Base-by-base conservation (phyloP, 2,329 filamentous ascomycete species). In the Ophiostoma fasciatum region DNA sequence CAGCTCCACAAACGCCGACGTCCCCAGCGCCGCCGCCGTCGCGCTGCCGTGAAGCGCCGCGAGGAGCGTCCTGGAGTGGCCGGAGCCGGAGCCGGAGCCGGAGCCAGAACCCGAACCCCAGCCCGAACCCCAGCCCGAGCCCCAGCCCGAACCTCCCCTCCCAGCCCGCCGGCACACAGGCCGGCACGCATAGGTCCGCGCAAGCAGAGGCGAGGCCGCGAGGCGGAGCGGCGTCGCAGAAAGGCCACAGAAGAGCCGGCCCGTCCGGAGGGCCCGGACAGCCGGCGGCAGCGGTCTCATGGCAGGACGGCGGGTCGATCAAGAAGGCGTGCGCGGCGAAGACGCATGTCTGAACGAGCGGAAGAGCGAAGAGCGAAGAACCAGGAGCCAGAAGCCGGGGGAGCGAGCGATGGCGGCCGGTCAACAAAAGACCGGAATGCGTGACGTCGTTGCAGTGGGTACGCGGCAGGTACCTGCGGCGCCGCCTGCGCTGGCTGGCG, bases 1-100 rank as follows among this genome's bases (percentile, higher is more conserved):
- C 7, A 76, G 53, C 46, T 67, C 60, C 29, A 77, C 60, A 50
- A 78, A 78, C 2, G 64, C 63, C 0, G 64, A 62, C 0, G 72
- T 69, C 7, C 64, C 71, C 9, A 77, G 53, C 1, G 57, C 55
- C 1, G 56, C 60, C 1, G 54, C 58, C 9, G 37, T 28, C 5
- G 37, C 27, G 13, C 52, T 60, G 3, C 52, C 58, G 13, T 51
- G 47, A 11, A 53, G 53, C 1, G 59, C 61, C 4, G 58, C 57
- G 7, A 67, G 39, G 2, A 52, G 47, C 7, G 58, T 48, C n/a
- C n/a, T n/a, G n/a, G n/a, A n/a, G n/a, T n/a, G 21, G 21, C 21
- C 21, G 21, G 21, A 10, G 21, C 21, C 21, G 21, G 21, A 10
- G 21, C 21, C 21, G 21, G 21, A 10, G 21, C 21, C 21, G 21